These are phyloP conservation scores for Schizophyllum amplum DNA, from an alignment of 1,284 basidiomycete genomes.

Conservation along the genomic window DNA sequence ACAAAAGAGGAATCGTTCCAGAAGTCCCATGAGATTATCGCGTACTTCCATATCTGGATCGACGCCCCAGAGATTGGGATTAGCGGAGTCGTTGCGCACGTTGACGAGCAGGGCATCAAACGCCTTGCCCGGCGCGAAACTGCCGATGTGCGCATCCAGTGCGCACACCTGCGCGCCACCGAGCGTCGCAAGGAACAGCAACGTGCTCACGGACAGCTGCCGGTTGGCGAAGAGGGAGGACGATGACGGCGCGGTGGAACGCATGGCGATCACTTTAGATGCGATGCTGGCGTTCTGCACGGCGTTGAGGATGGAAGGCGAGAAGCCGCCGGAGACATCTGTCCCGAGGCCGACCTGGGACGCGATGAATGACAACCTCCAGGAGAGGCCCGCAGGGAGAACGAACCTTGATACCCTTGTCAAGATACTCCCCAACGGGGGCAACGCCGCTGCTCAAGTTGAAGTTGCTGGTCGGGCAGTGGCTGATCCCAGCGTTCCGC, in stretches of 20 bases:
- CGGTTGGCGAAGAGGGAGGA: slow-evolving; percentile 42
- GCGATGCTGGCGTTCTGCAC: slow-evolving; percentile 80
- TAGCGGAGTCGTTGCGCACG: slow-evolving; percentile 41
- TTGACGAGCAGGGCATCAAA: slow-evolving; percentile 84
- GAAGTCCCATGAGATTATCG: slow-evolving; percentile 33
- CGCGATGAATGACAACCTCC: neutral
- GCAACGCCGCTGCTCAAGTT: slow-evolving; percentile 83
- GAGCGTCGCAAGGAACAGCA: slow-evolving; percentile 86
- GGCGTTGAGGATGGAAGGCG: slow-evolving; percentile 75
- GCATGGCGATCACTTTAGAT: slow-evolving; percentile 64
- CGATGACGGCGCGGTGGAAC: slow-evolving; percentile 16
- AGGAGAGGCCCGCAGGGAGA: neutral
- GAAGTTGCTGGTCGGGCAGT: slow-evolving; percentile 93
- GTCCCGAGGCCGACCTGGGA: slow-evolving; percentile 80
- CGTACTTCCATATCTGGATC: slow-evolving; percentile 18
- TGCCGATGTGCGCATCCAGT: slow-evolving; percentile 67
- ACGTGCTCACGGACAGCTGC: slow-evolving; percentile 66
- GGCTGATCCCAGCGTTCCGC: slow-evolving; percentile 72
- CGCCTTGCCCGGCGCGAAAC: slow-evolving; percentile 73
- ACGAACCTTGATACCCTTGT: slow-evolving; percentile 71
- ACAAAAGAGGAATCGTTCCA: slow-evolving; percentile 74
- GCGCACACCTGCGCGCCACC: slow-evolving; percentile 86
- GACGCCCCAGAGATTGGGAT: slow-evolving; percentile 56
- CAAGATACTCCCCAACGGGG: slow-evolving; percentile 71
- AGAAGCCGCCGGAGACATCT: slow-evolving; percentile 88